phyloP scores from a whole-genome alignment of 768 basidiomycete species.

The Podaxis sp. region DNA sequence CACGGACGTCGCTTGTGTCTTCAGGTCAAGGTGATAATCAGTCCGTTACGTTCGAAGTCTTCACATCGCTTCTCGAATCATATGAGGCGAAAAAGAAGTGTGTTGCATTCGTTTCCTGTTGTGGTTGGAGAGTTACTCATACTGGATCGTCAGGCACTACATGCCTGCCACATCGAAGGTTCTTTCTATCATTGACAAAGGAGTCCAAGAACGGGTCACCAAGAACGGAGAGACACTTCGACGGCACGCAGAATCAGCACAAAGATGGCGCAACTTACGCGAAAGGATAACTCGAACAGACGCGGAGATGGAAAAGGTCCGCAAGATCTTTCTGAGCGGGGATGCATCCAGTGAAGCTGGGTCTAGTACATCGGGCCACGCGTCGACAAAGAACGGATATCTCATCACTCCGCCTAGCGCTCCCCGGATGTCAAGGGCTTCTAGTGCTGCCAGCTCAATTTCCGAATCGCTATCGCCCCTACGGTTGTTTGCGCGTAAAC shows the following conservation, averaged over 20 bases:
- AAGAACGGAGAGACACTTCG: constrained; percentile 96
- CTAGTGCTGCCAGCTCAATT: constrained; percentile 49
- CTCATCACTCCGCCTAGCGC: constrained; percentile 62
- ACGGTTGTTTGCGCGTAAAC: constrained; percentile 68
- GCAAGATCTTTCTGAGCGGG: constrained; percentile 51
- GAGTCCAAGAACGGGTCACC: constrained; percentile 87
- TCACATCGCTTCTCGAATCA: constrained; percentile 62
- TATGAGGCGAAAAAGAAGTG: constrained; percentile 90
- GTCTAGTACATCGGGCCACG: constrained; percentile 60
- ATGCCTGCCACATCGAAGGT: constrained; percentile 92
- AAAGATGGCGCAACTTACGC: constrained; percentile 76
- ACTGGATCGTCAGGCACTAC: constrained; percentile 63
- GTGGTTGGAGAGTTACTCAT: not conserved
- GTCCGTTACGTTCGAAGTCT: constrained; percentile 55
- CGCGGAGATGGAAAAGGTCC: constrained; percentile 71
- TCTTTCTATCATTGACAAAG: constrained; percentile 90
- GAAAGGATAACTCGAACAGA: constrained; percentile 82
- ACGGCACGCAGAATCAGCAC: constrained; percentile 83
- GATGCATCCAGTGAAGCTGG: constrained; percentile 62
- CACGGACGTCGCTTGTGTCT: constrained; percentile 30
- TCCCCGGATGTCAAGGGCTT: constrained; percentile 36
- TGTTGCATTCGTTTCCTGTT: constrained; percentile 17
- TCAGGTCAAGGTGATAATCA: constrained; percentile 47
- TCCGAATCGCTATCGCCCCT: constrained; percentile 80
- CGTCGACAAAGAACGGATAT: constrained; percentile 49